Conservation (phyloP, 2,329 filamentous ascomycete genomes). For the Ophiocordyceps sinensis region DNA sequence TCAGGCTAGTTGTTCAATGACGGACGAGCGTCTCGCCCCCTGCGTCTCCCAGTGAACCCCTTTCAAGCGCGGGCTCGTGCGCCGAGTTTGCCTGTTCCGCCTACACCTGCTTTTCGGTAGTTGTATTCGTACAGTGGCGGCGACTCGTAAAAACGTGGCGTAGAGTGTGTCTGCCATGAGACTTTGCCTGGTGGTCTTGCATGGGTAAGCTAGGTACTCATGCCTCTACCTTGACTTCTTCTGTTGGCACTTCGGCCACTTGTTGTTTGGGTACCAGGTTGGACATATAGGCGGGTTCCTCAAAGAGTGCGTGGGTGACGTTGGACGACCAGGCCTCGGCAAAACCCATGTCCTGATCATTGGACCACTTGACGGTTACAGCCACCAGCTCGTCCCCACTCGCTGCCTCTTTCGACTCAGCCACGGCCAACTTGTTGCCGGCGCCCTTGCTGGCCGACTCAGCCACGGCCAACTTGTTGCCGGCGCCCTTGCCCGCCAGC, state of each 20-base stretch:
- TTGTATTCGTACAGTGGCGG: too few relatives aligned
- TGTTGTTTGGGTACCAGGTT: not conserved
- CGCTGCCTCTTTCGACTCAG: conserved; percentile 2
- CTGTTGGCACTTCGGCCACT: not conserved
- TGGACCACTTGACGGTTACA: conserved; percentile 36
- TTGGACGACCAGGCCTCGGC: conserved; percentile 36
- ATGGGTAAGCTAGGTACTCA: too few relatives aligned
- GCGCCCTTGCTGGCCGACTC: conserved; percentile 25
- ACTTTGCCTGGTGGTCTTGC: too few relatives aligned
- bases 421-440: conserved; percentile 30
- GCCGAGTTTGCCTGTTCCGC: too few relatives aligned
- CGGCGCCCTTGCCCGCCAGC: conserved; percentile 34
- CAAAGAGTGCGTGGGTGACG: conserved; percentile 33
- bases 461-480: conserved; percentile 28
- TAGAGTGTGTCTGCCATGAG: too few relatives aligned
- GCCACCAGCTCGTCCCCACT: conserved; percentile 16
- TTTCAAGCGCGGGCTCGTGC: too few relatives aligned
- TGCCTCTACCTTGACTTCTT: not conserved
- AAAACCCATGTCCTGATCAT: conserved; percentile 30
- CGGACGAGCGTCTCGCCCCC: too few relatives aligned
- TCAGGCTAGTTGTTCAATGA: not conserved
- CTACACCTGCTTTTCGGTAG: too few relatives aligned
- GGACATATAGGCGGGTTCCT: conserved; percentile 7
- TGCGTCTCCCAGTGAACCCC: too few relatives aligned
- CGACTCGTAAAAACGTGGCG: too few relatives aligned